These are phyloP conservation scores for Talaromyces sp. DNA, from an alignment of 2,329 filamentous ascomycete genomes.

Conservation along the genomic window DNA sequence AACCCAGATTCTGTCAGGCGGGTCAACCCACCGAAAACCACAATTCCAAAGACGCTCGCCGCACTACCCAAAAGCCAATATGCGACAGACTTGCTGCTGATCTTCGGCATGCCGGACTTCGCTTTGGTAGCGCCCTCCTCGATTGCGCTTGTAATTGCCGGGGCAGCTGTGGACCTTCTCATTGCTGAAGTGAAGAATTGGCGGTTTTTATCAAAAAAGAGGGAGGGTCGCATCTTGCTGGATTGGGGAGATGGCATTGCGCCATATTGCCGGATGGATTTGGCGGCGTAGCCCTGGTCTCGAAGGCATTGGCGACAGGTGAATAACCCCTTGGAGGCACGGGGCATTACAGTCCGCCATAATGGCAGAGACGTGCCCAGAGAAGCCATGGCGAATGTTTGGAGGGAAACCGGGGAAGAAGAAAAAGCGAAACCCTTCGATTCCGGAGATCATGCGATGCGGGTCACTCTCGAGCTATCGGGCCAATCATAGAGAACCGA, in stretches of 20 bases:
- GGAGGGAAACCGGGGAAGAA: constrained; percentile 11
- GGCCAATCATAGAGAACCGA: constrained; percentile 18
- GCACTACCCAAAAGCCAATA: constrained; percentile 94
- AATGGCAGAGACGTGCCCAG: constrained; percentile 34
- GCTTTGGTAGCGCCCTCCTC: constrained; percentile 29
- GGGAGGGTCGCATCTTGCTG: constrained; percentile 28
- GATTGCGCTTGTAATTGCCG: constrained; percentile 21
- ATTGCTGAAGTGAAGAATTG: constrained; percentile 32
- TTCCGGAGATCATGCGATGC: constrained; percentile 22
- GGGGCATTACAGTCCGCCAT: constrained; percentile 39
- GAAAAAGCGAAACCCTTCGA: constrained; percentile 14
- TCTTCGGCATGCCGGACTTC: constrained; percentile 57
- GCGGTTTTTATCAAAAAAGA: constrained; percentile 28
- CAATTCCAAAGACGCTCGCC: constrained; percentile 92
- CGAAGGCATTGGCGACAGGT: constrained; percentile 47
- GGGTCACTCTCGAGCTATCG: neutral
- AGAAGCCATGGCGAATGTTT: constrained; percentile 35
- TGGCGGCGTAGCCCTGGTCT: constrained; percentile 33
- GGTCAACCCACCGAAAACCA: constrained; percentile 91
- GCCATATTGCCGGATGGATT: constrained; percentile 34
- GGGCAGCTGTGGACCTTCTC: constrained; percentile 24
- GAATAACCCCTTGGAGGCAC: constrained; percentile 43
- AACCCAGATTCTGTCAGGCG: constrained; percentile 94
- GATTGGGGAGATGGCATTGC: constrained; percentile 31
- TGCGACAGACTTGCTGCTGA: constrained; percentile 74